Evolutionary conservation across 768 basidiomycete species (phyloP).

Genomic region (Crucibulum laeve): DNA sequence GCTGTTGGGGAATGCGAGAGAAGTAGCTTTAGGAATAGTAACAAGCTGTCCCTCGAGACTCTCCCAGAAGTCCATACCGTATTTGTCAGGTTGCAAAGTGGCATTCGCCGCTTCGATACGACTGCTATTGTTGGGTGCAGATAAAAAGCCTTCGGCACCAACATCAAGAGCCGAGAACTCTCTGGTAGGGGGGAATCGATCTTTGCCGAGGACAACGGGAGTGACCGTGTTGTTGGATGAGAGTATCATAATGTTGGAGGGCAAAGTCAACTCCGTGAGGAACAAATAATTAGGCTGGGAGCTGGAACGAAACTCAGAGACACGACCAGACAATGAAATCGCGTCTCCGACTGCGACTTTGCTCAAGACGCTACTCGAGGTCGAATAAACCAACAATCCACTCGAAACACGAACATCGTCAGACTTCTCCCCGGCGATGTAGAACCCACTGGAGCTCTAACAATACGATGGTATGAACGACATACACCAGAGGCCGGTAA

Average conservation of each 20-base stretch:
- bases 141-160: conserved; percentile 51
- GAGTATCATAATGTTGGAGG: conserved; percentile 36
- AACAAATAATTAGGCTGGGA: conserved; percentile 40
- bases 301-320: conserved; percentile 47
- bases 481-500: neutral
- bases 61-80: conserved; percentile 63
- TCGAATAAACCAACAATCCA: conserved; percentile 47
- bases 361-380: conserved; percentile 27
- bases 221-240: conserved; percentile 41
- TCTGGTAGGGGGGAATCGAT: conserved; percentile 49
- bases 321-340: conserved; percentile 38
- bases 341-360: conserved; percentile 43
- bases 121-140: conserved; percentile 49
- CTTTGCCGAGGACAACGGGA: conserved; percentile 47
- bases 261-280: conserved; percentile 44
- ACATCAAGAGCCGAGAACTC: conserved; percentile 43
- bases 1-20: conserved; percentile 44
- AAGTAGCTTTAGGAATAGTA: conserved; percentile 40
- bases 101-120: conserved; percentile 40
- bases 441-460: conserved; percentile 44
- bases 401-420: conserved; percentile 44
- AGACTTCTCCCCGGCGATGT: conserved; percentile 38
- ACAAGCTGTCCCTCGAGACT: conserved; percentile 59
- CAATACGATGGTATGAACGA: neutral
- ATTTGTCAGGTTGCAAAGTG: conserved; percentile 43